Evolutionary conservation across 2,329 filamentous ascomycete genomes (phyloP).

Genomic region (Phyllosticta citrichinensis): DNA sequence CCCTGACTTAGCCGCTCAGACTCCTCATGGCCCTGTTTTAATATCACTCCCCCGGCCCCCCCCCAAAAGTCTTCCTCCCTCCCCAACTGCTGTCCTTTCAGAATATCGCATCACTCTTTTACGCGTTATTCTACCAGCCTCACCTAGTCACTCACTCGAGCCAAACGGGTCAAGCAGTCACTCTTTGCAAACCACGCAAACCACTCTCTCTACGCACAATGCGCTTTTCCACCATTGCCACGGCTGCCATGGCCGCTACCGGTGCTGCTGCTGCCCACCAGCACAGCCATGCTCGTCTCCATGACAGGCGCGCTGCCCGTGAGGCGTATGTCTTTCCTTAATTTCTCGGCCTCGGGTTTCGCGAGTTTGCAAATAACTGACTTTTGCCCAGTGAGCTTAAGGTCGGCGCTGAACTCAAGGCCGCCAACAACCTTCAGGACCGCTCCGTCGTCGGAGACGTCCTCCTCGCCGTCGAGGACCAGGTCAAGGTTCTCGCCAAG

Average conservation of each 20-base stretch:
- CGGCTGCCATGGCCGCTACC: conserved; percentile 7
- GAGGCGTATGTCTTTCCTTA: not conserved
- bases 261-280: conserved; percentile 5
- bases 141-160: conserved; percentile 9
- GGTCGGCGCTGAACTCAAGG: not conserved
- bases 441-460: conserved; percentile 1
- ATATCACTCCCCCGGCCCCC: conserved; percentile 8
- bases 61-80: not conserved
- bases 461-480: conserved; percentile 13
- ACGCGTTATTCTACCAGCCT: conserved; percentile 3
- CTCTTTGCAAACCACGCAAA: conserved; percentile 8
- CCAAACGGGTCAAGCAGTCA: conserved; percentile 1
- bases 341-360: not conserved
- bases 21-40: conserved; percentile 4
- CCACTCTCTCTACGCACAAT: conserved; percentile 3
- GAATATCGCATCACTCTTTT: conserved; percentile 11
- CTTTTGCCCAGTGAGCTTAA: not conserved
- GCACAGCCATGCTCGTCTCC: conserved; percentile 7
- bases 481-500: conserved; percentile 16
- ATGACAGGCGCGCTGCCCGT: conserved; percentile 1
- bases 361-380: not conserved
- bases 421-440: not conserved
- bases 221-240: conserved; percentile 10
- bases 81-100: conserved; percentile 1
- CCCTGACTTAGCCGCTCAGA: conserved; percentile 6